Base-by-base conservation (phyloP, 768 basidiomycete species). In the Xanthoconium stramineum region DNA sequence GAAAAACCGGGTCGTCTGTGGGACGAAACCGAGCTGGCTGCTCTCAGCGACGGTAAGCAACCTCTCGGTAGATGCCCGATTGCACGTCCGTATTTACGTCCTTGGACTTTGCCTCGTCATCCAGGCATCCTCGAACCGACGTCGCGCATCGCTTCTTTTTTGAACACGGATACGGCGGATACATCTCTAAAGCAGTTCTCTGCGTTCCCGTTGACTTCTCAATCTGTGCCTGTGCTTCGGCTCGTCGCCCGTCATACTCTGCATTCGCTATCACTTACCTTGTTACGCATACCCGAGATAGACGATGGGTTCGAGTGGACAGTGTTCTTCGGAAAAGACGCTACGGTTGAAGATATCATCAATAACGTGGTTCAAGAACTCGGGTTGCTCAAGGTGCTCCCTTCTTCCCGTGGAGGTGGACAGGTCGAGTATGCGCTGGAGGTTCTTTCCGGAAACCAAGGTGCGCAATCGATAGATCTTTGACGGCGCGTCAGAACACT, bases 261-360 rank as follows among this genome's bases (percentile, higher is more conserved):
- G 15, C 76, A 89, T n/a, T 76, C 77, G 0, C 42, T 86, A 20
- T 70, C 74, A 2, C 64, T 89, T 38, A 65, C 75, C 0, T 88
- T 91, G 69, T 69, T 79, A 42, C 83, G 88, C 44, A 81, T 93
- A 15, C 89, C 89, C 3, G 87, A 91, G 68, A 82, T 93, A 55
- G 80, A 85, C 49, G 91, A 93, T 62, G 85, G 78, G 3, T 91
- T 85, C 63, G 63, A 74, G 59, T 84, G 86, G 76, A 84, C 78
- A 50, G 60, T 83, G 39, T 94, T 85, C 70, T 75, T 92, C 52
- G 81, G 87, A 5, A 78, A 79, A 52, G 72, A 69, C 3, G 81
- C 76, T 46, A 82, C 81, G 5, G 83, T 84, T 3, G 68, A 74
- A n/a, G 80, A 86, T 42, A 74, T 83, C 15, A 66, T 89, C 45